These are phyloP conservation scores for Vicia sativa DNA, from an alignment of 306 rosid genomes.

Conservation along the genomic window DNA sequence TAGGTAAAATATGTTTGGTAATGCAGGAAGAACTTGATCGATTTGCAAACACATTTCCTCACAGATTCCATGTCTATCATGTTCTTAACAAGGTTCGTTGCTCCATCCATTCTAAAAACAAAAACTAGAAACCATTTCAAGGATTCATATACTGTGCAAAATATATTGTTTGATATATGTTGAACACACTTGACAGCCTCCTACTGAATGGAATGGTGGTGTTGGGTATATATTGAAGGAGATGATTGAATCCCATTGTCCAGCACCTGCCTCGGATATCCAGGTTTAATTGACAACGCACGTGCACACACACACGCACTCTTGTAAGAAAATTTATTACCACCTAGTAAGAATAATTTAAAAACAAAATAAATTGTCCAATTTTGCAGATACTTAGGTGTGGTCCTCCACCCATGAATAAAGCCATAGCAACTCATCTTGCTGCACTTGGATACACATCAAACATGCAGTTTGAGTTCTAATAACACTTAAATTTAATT, in stretches of 20 bases:
- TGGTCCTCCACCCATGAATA: slow-evolving; percentile 59
- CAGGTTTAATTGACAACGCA: slow-evolving; percentile 39
- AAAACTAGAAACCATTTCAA: background rate
- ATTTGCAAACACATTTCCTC: slow-evolving; percentile 38
- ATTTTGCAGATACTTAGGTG: slow-evolving; percentile 53
- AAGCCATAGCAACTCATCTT: slow-evolving; percentile 52
- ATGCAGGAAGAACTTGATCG: slow-evolving; percentile 54
- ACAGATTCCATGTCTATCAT: slow-evolving; percentile 46
- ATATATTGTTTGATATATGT: background rate
- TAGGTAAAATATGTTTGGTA: background rate
- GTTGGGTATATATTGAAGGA: slow-evolving; percentile 46
- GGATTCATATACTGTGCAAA: background rate
- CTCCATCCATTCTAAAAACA: background rate
- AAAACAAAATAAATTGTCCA: background rate
- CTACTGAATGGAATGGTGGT: slow-evolving; percentile 54
- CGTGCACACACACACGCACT: too few relatives aligned
- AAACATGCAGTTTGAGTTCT: slow-evolving; percentile 55
- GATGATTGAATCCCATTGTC: slow-evolving; percentile 48
- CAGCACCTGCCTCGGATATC: slow-evolving; percentile 47
- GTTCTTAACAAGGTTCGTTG: slow-evolving; percentile 53
- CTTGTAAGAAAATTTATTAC: background rate
- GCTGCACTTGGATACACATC: slow-evolving; percentile 50
- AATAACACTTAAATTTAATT: slow-evolving; percentile 18
- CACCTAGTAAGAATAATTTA: background rate
- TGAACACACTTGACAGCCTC: slow-evolving; percentile 46